phyloP scores from a whole-genome alignment of 2,329 filamentous ascomycete species.

The Tolypocladium paradoxum region DNA sequence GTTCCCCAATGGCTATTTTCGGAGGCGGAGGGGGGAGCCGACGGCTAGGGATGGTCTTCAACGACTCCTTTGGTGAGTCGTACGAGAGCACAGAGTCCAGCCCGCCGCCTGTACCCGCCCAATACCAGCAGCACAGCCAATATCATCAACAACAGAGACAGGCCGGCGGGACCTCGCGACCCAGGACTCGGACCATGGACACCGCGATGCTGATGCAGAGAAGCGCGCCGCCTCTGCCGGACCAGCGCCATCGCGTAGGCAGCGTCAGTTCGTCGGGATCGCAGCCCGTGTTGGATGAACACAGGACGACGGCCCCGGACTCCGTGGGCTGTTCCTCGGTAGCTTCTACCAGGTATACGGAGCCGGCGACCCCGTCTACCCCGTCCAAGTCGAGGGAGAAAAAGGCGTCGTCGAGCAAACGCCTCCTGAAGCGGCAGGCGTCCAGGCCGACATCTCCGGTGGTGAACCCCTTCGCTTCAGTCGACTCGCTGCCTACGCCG shows the following conservation, averaged over 20 bases:
- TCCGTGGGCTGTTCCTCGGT: constrained; percentile 31
- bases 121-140: constrained; percentile 1
- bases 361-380: constrained; percentile 14
- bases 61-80: constrained; percentile 41
- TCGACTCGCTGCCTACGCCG: constrained; percentile 49
- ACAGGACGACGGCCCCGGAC: constrained; percentile 31
- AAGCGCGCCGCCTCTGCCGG: constrained; percentile 24
- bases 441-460: constrained; percentile 49
- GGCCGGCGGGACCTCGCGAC: constrained; percentile 29
- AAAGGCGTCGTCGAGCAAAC: constrained; percentile 36
- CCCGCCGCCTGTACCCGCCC: constrained; percentile 13
- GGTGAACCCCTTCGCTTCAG: constrained; percentile 40
- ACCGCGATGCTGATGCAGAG: constrained; percentile 38
- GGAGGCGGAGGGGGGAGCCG: constrained; percentile 30
- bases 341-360: constrained; percentile 23
- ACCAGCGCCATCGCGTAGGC: constrained; percentile 54
- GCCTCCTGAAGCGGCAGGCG: constrained; percentile 43
- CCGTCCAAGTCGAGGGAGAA: constrained; percentile 19
- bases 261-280: constrained; percentile 57
- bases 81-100: constrained; percentile 35
- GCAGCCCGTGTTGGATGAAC: constrained; percentile 40
- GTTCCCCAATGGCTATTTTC: constrained; percentile 20
- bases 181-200: constrained; percentile 49
- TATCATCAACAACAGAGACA: constrained; percentile 17
- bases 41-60: constrained; percentile 51